Base-by-base conservation (phyloP, 1,139 yeast genomes). In the Sugiyamaella paludigena region DNA sequence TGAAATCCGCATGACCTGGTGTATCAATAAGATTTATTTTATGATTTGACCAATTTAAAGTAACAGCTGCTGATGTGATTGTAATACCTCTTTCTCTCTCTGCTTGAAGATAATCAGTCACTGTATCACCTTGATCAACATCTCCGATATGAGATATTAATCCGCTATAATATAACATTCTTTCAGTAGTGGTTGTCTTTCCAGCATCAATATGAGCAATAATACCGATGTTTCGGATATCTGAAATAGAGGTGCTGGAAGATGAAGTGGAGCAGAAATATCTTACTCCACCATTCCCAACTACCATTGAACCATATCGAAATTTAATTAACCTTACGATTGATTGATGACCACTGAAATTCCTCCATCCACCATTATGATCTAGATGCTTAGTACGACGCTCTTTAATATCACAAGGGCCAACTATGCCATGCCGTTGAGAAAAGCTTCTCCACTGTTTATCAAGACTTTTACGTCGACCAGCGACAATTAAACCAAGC, bases 1-100 rank as follows among this genome's bases (percentile, higher is more conserved):
- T 87, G 65, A 92, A 92, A 66, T 92, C 99, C 0, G 97, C 98
- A 68, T 92, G 99, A 0, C 99, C 99, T 1, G 99, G 99, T 0
- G 99, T 91, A 65, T 92, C 99, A 24, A 92, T 88, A 47, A 92
- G 75, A 64, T 92, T 92, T 60, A 94, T 82, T 57, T 80, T 80
- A 60, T 81, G 79, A 13, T 71, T 68, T 53, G 83, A 82, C 98
- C 98, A 92, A 33, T 88, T 84, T 51, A 94, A 79, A 0, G 97
- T 81, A 40, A 91, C 89, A 0, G 98, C 98, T 0, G 98, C 98
- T 67, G 94, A 86, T 61, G 91, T 96, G 60, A 92, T 92, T 0
- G 99, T 92, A 53, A 92, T 92, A 1, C 99, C 99, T 55, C 99
- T 74, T 52, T 84, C 85, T 48, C 96, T 75, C 64, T 92, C 99